Evolutionary conservation across 1,284 basidiomycete genomes (phyloP).

Genomic region (Fomitopsis palustris): DNA sequence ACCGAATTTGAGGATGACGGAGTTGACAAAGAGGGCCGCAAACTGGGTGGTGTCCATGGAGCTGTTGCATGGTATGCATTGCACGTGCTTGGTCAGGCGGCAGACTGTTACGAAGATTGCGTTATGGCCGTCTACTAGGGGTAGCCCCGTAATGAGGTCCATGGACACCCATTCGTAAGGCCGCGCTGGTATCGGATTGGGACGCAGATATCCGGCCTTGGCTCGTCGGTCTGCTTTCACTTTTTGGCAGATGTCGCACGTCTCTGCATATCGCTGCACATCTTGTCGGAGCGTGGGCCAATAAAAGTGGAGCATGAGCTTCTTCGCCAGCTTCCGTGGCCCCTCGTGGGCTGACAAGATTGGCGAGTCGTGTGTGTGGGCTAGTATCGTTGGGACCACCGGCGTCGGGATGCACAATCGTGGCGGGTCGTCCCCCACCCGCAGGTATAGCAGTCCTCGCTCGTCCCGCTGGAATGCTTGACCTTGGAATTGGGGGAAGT

Average conservation of each 20-base stretch:
- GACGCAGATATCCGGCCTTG: constrained; percentile 26
- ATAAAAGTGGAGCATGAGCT: constrained; percentile 19
- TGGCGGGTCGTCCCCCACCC: background rate
- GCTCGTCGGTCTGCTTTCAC: constrained; percentile 23
- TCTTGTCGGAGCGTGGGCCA: constrained; percentile 32
- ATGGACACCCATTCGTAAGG: constrained; percentile 24
- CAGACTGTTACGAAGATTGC: constrained; percentile 22
- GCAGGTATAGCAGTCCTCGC: background rate
- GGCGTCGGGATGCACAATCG: background rate
- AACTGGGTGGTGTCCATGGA: constrained; percentile 14
- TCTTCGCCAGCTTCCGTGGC: constrained; percentile 13
- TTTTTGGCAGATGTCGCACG: constrained; percentile 32
- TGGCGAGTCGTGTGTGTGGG: constrained; percentile 2
- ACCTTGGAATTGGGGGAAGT: background rate
- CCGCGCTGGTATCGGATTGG: constrained; percentile 27
- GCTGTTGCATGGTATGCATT: constrained; percentile 33
- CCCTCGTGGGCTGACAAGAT: background rate
- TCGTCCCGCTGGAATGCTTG: background rate
- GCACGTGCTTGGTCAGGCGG: constrained; percentile 35
- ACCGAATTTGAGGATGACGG: constrained; percentile 12
- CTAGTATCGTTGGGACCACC: background rate
- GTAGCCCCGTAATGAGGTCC: constrained; percentile 34
- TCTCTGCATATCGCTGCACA: constrained; percentile 13
- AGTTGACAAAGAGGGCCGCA: constrained; percentile 21
- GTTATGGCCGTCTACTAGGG: constrained; percentile 28